Percentiles rank a stretch among this genome's conserved stretches.
Evolutionary conservation across 225 moss, liverwort and hornwort species (phyloP).

Genomic region (Thuidium tamariscinum): DNA sequence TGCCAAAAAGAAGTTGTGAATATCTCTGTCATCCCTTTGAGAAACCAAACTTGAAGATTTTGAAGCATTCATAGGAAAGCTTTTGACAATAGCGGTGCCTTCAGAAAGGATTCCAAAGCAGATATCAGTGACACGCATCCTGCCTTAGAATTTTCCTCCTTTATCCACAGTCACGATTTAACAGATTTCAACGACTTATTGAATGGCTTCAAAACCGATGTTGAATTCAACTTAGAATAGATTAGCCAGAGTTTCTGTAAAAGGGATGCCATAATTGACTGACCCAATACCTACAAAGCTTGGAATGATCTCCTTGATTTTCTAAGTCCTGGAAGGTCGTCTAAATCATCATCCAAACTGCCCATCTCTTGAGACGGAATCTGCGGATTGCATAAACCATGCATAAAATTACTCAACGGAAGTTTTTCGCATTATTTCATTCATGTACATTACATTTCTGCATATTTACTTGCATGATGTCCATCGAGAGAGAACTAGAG

Average conservation of each 20-base stretch:
- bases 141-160: neutral
- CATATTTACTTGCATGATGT: neutral
- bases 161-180: neutral
- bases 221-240: neutral
- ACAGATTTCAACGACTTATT: neutral
- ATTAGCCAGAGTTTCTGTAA: neutral
- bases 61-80: neutral
- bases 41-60: neutral
- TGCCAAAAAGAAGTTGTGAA: neutral
- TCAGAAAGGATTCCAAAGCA: neutral
- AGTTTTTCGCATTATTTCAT: neutral
- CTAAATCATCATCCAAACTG: constrained; percentile 58
- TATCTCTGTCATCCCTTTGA: neutral
- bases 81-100: neutral
- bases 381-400: constrained; percentile 14
- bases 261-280: neutral
- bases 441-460: neutral
- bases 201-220: neutral
- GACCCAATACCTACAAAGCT: neutral
- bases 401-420: neutral
- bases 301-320: constrained; percentile 29
- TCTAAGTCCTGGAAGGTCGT: constrained; percentile 40
- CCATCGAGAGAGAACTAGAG: neutral
- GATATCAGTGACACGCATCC: neutral
- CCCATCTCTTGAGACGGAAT: constrained; percentile 89